Conservation (phyloP, 2,329 filamentous ascomycete genomes). For the Claviceps humidiphila region DNA sequence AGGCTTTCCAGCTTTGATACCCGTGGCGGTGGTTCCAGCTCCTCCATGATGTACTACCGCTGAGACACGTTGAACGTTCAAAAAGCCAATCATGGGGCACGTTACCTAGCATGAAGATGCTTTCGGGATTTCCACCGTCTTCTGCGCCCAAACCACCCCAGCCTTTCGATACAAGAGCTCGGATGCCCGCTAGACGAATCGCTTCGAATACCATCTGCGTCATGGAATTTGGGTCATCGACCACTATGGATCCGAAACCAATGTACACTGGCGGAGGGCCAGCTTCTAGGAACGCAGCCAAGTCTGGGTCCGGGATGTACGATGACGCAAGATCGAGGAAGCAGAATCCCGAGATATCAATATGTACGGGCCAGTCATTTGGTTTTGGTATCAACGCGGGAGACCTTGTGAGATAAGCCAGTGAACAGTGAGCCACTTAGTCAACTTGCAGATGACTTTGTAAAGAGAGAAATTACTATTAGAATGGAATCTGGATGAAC, state of each 20-base stretch:
- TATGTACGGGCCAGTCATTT: slow-evolving; percentile 58
- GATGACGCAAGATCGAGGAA: slow-evolving; percentile 56
- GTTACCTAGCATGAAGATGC: slow-evolving; percentile 73
- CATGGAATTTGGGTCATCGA: slow-evolving; percentile 60
- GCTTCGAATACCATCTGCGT: slow-evolving; percentile 63
- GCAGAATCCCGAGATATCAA: slow-evolving; percentile 64
- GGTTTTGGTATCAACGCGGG: slow-evolving; percentile 68
- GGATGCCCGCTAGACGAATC: slow-evolving; percentile 50
- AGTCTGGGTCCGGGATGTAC: slow-evolving; percentile 51
- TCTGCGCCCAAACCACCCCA: slow-evolving; percentile 78
- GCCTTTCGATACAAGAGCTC: slow-evolving; percentile 73
- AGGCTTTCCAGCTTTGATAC: slow-evolving; percentile 67
- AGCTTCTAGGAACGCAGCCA: slow-evolving; percentile 51
- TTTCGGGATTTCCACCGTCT: slow-evolving; percentile 54
- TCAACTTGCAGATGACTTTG: not conserved
- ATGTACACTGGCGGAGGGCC: slow-evolving; percentile 69
- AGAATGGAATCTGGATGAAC: too few species aligned
- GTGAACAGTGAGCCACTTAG: not conserved
- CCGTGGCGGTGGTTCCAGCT: slow-evolving; percentile 76
- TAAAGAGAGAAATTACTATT: not conserved
- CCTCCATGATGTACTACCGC: slow-evolving; percentile 81
- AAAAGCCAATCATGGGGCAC: slow-evolving; percentile 86
- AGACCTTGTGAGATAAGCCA: slow-evolving; percentile 28
- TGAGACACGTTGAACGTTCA: slow-evolving; percentile 48
- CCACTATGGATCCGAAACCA: slow-evolving; percentile 55